Evolutionary conservation across 1,139 yeast species (phyloP), one percentile per base, ranked within the genome.

Genomic region (Zygoascus hellenicus): DNA sequence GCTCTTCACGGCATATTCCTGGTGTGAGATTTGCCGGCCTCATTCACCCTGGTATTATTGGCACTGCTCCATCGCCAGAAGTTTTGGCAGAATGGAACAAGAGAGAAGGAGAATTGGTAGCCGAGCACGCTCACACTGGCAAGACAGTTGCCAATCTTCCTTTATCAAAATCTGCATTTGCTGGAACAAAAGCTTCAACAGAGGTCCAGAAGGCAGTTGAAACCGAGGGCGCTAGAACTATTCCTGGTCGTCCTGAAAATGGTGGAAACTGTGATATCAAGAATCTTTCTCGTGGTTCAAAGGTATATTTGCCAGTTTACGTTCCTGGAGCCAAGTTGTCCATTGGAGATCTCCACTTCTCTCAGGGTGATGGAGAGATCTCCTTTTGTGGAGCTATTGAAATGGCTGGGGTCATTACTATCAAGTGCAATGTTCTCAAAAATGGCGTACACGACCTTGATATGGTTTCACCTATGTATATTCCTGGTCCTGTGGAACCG

Each of bases 251-350:
- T 13, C 78, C 78, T 26, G 78, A 74, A 58, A 66, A 74, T 55
- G 78, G 78, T 7, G 78, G 78, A 5, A 74, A 74, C 53, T 74
- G 78, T 56, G 78, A 74, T 51, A 74, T 75, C 55, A 74, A 75
- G 58, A 72, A 72, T 50, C 60, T 75, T 17, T 68, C 76, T 3
- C 60, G 76, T 37, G 78, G 78, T 1, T 71, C 78, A 14, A 74
- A 71, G 49, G 70, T 71, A 34, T 74, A 71, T 53, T 62, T 74
- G 46, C 78, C 78, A 3, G 75, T 72, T 13, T 63, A 74, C 56
- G 71, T 74, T 19, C 58, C 61, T 13, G 78, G 78, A 2, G 79
- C 75, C 33, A 71, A 71, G 54, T 63, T 74, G 28, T 70, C 75
- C 9, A 60, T 74, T 35, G 78, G 78, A 2, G 78, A 74, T 53